Evolutionary conservation across 495 filamentous ascomycete genomes (phyloP).

Genomic region (Penicillium simplicissimum): DNA sequence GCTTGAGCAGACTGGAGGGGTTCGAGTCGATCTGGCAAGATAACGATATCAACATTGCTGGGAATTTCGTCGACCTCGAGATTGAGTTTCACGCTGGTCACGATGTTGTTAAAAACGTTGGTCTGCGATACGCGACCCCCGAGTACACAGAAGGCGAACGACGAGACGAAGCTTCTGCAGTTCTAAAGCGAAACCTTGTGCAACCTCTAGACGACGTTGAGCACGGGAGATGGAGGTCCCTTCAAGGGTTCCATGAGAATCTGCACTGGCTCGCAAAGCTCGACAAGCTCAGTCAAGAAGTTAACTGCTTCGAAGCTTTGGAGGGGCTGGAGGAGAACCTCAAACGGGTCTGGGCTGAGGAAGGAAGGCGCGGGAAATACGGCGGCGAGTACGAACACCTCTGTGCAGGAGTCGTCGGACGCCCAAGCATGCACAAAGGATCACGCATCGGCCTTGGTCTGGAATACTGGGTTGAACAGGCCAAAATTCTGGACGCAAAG

Average conservation of each 20-base stretch:
- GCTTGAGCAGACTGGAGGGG: slow-evolving; percentile 68
- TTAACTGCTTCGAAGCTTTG: slow-evolving; percentile 89
- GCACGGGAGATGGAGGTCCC: slow-evolving; percentile 52
- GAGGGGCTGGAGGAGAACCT: slow-evolving; percentile 76
- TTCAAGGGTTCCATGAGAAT: slow-evolving; percentile 76
- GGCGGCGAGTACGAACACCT: slow-evolving; percentile 51
- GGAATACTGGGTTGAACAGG: slow-evolving; percentile 81
- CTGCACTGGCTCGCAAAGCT: slow-evolving; percentile 74
- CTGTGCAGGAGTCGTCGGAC: slow-evolving; percentile 61
- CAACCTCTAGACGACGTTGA: slow-evolving; percentile 42
- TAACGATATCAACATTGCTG: slow-evolving; percentile 69
- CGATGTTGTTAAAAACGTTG: slow-evolving; percentile 49
- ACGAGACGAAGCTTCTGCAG: slow-evolving; percentile 48
- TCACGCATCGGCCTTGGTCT: slow-evolving; percentile 72
- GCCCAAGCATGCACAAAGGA: slow-evolving; percentile 74
- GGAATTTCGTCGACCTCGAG: slow-evolving; percentile 57
- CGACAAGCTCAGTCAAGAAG: slow-evolving; percentile 76
- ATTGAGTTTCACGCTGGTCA: slow-evolving; percentile 49
- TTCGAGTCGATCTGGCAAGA: slow-evolving; percentile 76
- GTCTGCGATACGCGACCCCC: slow-evolving; percentile 46
- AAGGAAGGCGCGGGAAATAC: slow-evolving; percentile 48
- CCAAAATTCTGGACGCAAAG: slow-evolving; percentile 47
- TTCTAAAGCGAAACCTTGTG: slow-evolving; percentile 53
- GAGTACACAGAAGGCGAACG: slow-evolving; percentile 44
- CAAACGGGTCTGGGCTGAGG: slow-evolving; percentile 55